Evolutionary conservation across 352 stramenopile species (phyloP).

Genomic region (Phytophthora tubulina): DNA sequence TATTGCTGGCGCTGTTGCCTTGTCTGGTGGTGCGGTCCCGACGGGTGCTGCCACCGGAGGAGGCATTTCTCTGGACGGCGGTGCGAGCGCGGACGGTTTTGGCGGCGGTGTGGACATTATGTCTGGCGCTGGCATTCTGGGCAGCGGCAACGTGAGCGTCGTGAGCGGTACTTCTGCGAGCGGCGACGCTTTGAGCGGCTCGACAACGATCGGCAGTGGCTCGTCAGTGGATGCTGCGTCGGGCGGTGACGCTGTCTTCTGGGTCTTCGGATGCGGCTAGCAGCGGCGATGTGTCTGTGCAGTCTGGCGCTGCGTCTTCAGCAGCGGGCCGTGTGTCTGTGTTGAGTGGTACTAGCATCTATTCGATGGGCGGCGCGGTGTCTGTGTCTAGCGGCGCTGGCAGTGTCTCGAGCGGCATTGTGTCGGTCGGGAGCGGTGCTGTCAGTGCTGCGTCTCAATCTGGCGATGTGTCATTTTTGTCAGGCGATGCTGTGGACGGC

Average conservation of each 20-base stretch:
- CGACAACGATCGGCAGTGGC: not conserved
- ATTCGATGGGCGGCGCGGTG: not conserved
- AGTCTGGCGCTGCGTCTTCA: not conserved
- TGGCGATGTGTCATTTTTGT: not conserved
- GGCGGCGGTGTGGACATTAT: not conserved
- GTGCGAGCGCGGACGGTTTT: not conserved
- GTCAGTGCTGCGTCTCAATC: not conserved
- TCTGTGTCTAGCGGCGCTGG: not conserved
- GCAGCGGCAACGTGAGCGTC: not conserved
- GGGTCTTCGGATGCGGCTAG: not conserved
- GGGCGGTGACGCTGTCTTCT: not conserved
- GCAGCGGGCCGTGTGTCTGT: not conserved
- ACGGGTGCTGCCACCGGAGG: not conserved
- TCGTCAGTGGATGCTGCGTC: not conserved
- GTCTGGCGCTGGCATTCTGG: not conserved
- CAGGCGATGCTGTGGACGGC: not conserved
- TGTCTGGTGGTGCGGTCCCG: not conserved
- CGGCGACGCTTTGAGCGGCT: not conserved
- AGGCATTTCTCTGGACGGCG: slow-evolving; percentile 9
- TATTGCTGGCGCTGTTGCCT: not conserved
- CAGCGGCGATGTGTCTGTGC: not conserved
- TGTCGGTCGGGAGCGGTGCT: not conserved
- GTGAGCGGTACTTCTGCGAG: not conserved
- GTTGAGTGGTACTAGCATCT: not conserved
- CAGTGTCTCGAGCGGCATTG: not conserved